Evolutionary conservation across 2,329 filamentous ascomycete species (phyloP), one percentile per base, ranked within the genome.

Genomic region (Cytospora leucostoma): DNA sequence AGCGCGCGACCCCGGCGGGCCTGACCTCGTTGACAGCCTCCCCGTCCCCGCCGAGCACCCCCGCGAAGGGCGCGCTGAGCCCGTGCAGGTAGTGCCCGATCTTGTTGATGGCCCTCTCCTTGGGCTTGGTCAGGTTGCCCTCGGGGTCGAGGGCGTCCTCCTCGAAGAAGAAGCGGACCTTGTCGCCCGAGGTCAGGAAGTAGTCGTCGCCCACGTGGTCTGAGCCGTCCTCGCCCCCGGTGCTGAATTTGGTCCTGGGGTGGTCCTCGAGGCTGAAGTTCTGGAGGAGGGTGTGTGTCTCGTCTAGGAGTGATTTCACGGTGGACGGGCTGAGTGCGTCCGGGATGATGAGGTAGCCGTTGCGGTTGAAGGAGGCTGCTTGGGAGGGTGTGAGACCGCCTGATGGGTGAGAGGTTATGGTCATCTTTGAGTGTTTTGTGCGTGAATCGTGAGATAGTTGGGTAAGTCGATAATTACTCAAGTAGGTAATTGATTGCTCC

Each of bases 141-240:
- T 77, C 71, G 11, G 79, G 69, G 71, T 88, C 81, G 75, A 97
- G 94, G 67, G 94, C 94, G 76, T 95, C 93, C 77, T 96, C 92
- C 77, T 98, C 94, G 76, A 98, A 96, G 84, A 98, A 98, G 84
- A 96, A 98, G 65, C 93, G 90, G 66, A 98, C 81, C 78, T 97
- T 94, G 81, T 98, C 91, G 66, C 92, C 93, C 3, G 90, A 95
- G 1, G 82, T 84, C 3, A 98, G 86, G 79, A 99, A 98, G 82
- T 99, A 99, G 73, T 90, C 87, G 79, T 98, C 95, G 66, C 94
- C 93, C 12, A 97, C 91, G 77, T 98, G 94, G 65, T 88, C 84
- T 53, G 73, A 75, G 53, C 77, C 77, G 73, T 83, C 78, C 70
- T 87, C 81, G 78, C 85, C 88, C 69, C 93, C 93, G 0, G 94